Evolutionary conservation across 2,329 filamentous ascomycete genomes (phyloP).

Genomic region (Verticillium nonalfalfae): DNA sequence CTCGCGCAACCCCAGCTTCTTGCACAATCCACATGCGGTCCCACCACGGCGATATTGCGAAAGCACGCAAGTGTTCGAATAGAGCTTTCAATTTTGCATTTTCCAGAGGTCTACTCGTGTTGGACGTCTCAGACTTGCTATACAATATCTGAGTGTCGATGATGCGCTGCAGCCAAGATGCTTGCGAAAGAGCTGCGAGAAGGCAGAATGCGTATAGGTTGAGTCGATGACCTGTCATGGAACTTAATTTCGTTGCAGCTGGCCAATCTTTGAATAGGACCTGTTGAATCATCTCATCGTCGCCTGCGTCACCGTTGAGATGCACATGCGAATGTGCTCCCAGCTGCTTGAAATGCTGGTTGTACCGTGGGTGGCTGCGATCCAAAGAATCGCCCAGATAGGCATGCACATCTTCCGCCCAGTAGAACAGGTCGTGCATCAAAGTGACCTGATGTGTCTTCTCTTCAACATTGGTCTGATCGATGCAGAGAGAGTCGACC

Average conservation of each 20-base stretch:
- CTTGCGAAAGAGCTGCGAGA: not conserved
- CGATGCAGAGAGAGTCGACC: conserved; percentile 6
- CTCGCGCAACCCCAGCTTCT: conserved; percentile 9
- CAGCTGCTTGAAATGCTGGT: not conserved
- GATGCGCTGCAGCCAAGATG: not conserved
- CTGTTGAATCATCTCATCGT: not conserved
- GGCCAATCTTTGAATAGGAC: not conserved
- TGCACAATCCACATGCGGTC: conserved; percentile 12
- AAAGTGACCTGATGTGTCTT: conserved; percentile 4
- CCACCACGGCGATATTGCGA: conserved; percentile 7
- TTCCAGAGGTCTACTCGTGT: too few relatives aligned
- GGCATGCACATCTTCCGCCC: conserved; percentile 1
- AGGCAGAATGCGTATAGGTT: conserved; percentile 2
- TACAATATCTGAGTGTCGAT: not conserved
- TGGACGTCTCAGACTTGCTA: not conserved
- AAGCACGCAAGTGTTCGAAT: not conserved
- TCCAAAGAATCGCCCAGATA: conserved; percentile 7
- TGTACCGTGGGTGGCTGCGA: conserved; percentile 2
- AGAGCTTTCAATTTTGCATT: not conserved
- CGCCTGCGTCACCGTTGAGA: not conserved
- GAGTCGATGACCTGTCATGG: not conserved
- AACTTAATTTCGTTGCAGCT: not conserved
- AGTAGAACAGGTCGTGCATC: conserved; percentile 5
- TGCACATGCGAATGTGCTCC: not conserved
- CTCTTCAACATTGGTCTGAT: conserved; percentile 4